Evolutionary conservation across 148 eudicot genomes (phyloP).

Genomic region (Mesembryanthemum crystallinum): DNA sequence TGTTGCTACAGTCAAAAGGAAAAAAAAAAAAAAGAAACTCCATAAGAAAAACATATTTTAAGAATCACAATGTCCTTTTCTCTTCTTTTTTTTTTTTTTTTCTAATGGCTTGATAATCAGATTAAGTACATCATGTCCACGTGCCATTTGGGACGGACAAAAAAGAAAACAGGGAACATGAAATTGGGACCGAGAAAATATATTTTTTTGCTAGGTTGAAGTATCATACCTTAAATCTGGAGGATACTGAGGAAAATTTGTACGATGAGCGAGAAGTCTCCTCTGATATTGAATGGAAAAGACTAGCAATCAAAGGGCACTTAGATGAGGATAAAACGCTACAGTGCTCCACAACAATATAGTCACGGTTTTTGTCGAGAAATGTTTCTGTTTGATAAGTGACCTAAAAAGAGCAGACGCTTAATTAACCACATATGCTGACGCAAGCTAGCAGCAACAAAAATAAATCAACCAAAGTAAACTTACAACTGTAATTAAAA

Average conservation of each 20-base stretch:
- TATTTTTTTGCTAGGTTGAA: not conserved
- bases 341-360: constrained; percentile 92
- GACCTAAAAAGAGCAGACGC: constrained; percentile 46
- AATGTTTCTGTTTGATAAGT: constrained; percentile 82
- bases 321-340: constrained; percentile 73
- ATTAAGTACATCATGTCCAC: not conserved
- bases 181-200: too few species aligned
- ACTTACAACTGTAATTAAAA: not conserved
- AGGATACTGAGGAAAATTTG: constrained; percentile 92
- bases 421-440: not conserved
- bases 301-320: constrained; percentile 70
- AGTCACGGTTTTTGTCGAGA: constrained; percentile 93
- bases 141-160: too few species aligned
- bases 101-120: not conserved
- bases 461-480: not conserved
- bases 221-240: constrained; percentile 78
- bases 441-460: constrained; percentile 2
- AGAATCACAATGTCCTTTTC: not conserved
- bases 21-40: constrained; percentile 2
- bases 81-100: too few species aligned
- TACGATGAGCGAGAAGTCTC: constrained; percentile 89
- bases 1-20: constrained; percentile 63
- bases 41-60: not conserved
- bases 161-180: too few species aligned
- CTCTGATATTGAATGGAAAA: constrained; percentile 68